Evolutionary conservation across 129 eudicot species (phyloP).

Genomic region (Arctium lappa): DNA sequence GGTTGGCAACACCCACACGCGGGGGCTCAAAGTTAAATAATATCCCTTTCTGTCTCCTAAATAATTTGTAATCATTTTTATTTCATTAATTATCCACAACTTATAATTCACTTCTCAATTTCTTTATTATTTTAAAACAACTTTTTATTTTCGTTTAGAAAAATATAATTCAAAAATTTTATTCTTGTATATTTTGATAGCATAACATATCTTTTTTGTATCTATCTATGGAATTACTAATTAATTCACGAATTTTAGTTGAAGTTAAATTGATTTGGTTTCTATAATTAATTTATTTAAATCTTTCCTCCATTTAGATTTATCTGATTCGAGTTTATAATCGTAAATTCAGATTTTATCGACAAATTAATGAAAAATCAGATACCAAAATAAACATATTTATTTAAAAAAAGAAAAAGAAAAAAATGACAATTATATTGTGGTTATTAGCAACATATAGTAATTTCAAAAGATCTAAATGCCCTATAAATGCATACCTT

Average conservation of each 20-base stretch:
- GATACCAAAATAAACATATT: neutral
- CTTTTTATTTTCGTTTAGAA: too few relatives aligned
- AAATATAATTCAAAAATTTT: too few relatives aligned
- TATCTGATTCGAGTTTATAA: neutral
- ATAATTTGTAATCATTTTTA: neutral
- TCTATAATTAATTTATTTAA: neutral
- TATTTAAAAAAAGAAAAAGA: neutral
- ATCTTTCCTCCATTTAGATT: neutral
- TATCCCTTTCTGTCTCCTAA: constrained; percentile 6
- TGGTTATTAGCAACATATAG: constrained; percentile 7
- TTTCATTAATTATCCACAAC: neutral
- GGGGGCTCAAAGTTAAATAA: neutral
- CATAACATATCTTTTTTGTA: neutral
- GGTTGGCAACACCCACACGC: constrained; percentile 24
- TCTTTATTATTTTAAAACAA: neutral
- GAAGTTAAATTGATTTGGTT: neutral
- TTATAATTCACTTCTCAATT: neutral
- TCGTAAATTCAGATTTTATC: neutral
- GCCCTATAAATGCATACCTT: constrained; percentile 21
- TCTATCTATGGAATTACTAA: neutral
- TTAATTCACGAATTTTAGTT: neutral
- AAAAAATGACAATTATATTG: neutral
- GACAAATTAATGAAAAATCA: neutral
- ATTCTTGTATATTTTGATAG: neutral
- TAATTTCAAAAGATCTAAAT: neutral